These are phyloP conservation scores for Pilaira anomala DNA, from an alignment of 192 early-diverging fungal genomes.

Conservation along the genomic window DNA sequence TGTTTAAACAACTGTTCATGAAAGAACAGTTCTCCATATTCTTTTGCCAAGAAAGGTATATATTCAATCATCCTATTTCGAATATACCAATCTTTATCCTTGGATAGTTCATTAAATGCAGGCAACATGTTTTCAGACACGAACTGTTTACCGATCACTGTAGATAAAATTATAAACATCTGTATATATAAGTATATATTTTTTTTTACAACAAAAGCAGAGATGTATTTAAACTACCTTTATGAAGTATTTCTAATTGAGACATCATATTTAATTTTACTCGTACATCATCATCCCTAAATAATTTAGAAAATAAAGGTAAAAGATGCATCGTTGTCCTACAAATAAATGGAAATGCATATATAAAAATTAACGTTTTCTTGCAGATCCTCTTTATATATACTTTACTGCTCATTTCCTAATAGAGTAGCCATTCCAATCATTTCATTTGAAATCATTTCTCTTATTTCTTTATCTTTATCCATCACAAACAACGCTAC, in stretches of 20 bases:
- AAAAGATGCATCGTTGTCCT: conserved; percentile 91
- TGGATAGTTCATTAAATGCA: too few species aligned
- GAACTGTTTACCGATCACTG: too few species aligned
- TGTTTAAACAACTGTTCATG: conserved; percentile 89
- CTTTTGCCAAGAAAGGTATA: conserved; percentile 68
- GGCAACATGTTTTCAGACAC: too few species aligned
- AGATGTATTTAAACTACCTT: conserved; percentile 46
- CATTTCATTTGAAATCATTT: conserved; percentile 90
- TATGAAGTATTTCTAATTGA: conserved; percentile 91
- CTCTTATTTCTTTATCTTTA: conserved; percentile 91
- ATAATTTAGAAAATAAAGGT: conserved; percentile 88
- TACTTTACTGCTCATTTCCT: conserved; percentile 82
- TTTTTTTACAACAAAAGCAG: too few species aligned
- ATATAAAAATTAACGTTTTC: background rate
- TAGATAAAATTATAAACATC: too few species aligned
- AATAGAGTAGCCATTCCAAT: conserved; percentile 90
- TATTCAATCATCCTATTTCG: too few species aligned
- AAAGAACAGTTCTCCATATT: too few species aligned
- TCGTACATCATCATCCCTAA: conserved; percentile 94
- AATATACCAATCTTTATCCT: too few species aligned
- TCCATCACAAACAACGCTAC: conserved; percentile 92
- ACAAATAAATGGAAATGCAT: background rate
- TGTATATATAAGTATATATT: too few species aligned
- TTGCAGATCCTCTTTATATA: background rate
- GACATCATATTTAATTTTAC: conserved; percentile 98